Evolutionary conservation across 768 basidiomycete species (phyloP).

Genomic region (Amanita inopinata): DNA sequence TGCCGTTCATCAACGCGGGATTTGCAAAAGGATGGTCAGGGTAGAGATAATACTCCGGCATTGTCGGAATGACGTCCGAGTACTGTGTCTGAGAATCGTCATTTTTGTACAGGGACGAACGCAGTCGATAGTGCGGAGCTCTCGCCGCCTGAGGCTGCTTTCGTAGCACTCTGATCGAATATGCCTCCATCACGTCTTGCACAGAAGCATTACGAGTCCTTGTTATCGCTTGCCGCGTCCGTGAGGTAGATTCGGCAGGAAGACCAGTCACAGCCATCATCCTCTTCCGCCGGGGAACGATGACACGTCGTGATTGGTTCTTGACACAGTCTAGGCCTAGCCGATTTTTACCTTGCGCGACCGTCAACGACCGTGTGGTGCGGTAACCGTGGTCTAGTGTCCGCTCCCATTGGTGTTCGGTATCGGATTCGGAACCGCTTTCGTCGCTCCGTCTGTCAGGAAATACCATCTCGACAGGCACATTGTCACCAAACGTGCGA

Average conservation of each 20-base stretch:
- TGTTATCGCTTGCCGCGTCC: too few species aligned
- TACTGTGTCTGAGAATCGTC: background rate
- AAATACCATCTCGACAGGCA: slow-evolving; percentile 4
- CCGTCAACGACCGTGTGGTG: background rate
- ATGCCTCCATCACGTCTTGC: background rate
- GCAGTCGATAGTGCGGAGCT: background rate
- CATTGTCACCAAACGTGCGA: slow-evolving; percentile 4
- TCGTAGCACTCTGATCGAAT: background rate
- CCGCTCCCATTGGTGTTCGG: background rate
- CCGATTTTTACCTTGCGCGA: too few species aligned
- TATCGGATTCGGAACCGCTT: background rate
- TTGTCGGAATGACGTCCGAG: background rate
- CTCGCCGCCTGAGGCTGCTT: background rate
- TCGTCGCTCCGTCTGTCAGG: background rate
- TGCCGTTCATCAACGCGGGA: background rate
- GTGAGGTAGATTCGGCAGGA: too few species aligned
- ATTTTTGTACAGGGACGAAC: background rate
- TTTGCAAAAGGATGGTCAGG: background rate
- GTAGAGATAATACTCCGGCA: background rate
- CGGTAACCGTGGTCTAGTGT: background rate
- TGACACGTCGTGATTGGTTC: too few species aligned
- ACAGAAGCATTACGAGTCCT: background rate
- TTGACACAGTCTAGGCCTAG: too few species aligned
- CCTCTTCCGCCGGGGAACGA: too few species aligned
- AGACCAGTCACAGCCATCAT: too few species aligned